A percentile compares a stretch with the other conserved stretches of the same genome.
These are phyloP conservation scores for Nannochloris sp. DNA, from an alignment of 139 green algal species.

Conservation along the genomic window DNA sequence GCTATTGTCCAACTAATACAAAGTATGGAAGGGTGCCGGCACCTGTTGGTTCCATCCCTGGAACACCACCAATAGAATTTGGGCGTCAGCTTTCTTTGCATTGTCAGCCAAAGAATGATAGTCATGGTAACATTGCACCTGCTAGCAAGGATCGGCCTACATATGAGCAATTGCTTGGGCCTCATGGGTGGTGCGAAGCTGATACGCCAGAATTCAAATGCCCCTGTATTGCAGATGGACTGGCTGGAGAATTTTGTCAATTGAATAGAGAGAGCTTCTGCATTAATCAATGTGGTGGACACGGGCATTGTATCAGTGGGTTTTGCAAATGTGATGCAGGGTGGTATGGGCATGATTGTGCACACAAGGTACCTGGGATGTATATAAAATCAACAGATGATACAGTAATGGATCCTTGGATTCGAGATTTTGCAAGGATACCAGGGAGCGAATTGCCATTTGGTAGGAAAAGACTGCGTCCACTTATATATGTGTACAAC, in stretches of 20 bases:
- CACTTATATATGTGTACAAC: slow-evolving; percentile 51
- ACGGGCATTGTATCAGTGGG: slow-evolving; percentile 37
- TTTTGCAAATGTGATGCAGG: slow-evolving; percentile 48
- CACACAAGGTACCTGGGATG: slow-evolving; percentile 18
- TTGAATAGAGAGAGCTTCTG: slow-evolving; percentile 26
- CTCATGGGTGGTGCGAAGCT: slow-evolving; percentile 39
- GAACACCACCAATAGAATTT: background rate
- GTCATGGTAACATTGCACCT: background rate
- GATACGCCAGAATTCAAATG: slow-evolving; percentile 16
- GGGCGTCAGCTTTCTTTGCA: slow-evolving; percentile 1
- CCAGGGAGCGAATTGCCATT: background rate
- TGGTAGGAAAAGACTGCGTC: slow-evolving; percentile 7
- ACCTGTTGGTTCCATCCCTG: background rate
- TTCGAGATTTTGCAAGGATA: background rate
- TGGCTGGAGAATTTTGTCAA: slow-evolving; percentile 25
- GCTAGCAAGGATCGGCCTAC: slow-evolving; percentile 8
- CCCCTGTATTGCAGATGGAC: slow-evolving; percentile 15
- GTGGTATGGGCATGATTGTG: slow-evolving; percentile 43
- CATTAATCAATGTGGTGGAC: slow-evolving; percentile 42
- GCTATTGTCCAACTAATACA: slow-evolving; percentile 8
- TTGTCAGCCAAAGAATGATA: slow-evolving; percentile 6
- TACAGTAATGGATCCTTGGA: background rate
- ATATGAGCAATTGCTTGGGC: slow-evolving; percentile 31
- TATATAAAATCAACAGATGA: too few relatives aligned
- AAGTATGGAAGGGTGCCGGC: slow-evolving; percentile 6